Evolutionary conservation across 257 asterid genomes (phyloP), one percentile per base, ranked within the genome.

Genomic region (Coffea canephora): DNA sequence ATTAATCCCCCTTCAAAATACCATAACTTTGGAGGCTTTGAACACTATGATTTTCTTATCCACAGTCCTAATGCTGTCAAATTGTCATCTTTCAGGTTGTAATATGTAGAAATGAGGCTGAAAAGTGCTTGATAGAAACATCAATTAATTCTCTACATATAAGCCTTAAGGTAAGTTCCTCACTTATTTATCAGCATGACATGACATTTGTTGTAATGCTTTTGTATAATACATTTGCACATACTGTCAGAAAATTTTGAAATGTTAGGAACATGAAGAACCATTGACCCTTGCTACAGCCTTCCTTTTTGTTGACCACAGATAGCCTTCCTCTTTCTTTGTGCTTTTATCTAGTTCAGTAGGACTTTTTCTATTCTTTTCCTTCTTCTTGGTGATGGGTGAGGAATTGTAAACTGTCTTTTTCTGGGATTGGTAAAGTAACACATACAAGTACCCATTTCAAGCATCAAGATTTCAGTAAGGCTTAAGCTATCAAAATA

Each of bases 111-210:
- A n/a, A n/a, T 85, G 99, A 94, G 83, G 92, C 98, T 78, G 99
- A 96, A 86, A 92, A 89, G 86, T 96, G 98, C 87, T 94, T 96
- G 97, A 94, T 96, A 82, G 99, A 96, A 83, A 92, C 99, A 72
- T 96, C 99, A 80, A 94, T 96, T 81, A 96, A 96, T 85, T 96
- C 99, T 61, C 82, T 96, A 83, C 93, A 98, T 45, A 91, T 96
- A 83, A 96, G 99, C 90, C 96, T 96, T 50, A 96, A 96, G 97
- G 99, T 96, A 88, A 86, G 74, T 65, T 10, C 13, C 27, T 16
- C 31, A 15, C 61, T 72, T 76, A n/a, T n/a, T n/a, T n/a, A n/a
- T 64, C 21, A 34, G 11, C 5, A 39, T 74, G 69, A 57, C 10
- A 4, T 46, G 14, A 23, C 13, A 36, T 54, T 54, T 54, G 2